Evolutionary conservation across 768 basidiomycete species (phyloP).

Genomic region (Pholiota conissans): DNA sequence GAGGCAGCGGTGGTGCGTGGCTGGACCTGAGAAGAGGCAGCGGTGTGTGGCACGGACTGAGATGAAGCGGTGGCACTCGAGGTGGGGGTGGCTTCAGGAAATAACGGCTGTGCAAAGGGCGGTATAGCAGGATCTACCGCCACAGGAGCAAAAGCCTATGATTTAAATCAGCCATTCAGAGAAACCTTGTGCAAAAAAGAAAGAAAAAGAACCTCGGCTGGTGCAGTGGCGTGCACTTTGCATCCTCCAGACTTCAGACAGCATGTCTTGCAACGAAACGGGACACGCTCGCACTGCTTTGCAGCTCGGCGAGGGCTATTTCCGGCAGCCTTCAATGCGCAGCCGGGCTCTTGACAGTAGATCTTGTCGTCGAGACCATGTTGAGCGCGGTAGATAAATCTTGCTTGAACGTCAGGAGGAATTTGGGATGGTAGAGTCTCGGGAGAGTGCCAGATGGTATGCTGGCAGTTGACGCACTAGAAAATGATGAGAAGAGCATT

Average conservation of each 20-base stretch:
- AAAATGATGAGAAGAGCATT: not conserved
- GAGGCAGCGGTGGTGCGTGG: not conserved
- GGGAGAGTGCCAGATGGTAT: not conserved
- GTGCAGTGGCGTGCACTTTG: not conserved
- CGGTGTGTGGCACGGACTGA: not conserved
- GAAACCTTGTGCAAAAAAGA: too few relatives aligned
- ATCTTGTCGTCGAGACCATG: not conserved
- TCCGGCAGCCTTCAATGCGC: not conserved
- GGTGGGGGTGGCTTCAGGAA: too few relatives aligned
- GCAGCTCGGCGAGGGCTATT: not conserved
- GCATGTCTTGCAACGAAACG: not conserved
- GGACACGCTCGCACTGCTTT: slow-evolving; percentile 1
- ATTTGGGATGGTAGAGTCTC: not conserved
- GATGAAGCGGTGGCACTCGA: not conserved
- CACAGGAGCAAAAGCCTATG: not conserved
- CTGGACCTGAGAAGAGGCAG: not conserved
- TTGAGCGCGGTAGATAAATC: not conserved
- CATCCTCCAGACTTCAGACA: not conserved
- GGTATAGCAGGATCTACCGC: too few relatives aligned
- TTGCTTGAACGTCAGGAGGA: not conserved
- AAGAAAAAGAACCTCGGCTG: not conserved
- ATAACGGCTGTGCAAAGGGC: too few relatives aligned
- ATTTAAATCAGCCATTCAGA: too few relatives aligned
- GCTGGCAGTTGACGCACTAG: not conserved
- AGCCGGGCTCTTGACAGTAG: not conserved